A percentile compares a stretch with the other conserved stretches of the same genome.
Evolutionary conservation across 164 flowering plant species (phyloP).

Genomic region (Vitis labrusca): DNA sequence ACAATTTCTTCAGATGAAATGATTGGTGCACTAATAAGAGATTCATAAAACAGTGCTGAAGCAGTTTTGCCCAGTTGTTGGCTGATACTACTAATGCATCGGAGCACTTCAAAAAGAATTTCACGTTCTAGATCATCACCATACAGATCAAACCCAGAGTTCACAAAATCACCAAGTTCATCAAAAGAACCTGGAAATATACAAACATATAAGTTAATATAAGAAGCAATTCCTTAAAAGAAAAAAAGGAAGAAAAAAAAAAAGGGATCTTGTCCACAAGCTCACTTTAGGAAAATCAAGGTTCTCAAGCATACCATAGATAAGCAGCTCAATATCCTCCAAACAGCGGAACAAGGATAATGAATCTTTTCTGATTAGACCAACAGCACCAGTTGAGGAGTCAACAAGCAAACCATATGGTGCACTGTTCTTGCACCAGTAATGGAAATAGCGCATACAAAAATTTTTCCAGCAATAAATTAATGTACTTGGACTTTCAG

Average conservation of each 20-base stretch:
- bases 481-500: conserved; percentile 50
- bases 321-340: conserved; percentile 71
- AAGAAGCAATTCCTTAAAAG: background rate
- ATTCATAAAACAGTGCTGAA: conserved; percentile 67
- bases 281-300: conserved; percentile 2
- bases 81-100: conserved; percentile 54
- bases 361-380: conserved; percentile 66
- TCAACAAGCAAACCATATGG: conserved; percentile 66
- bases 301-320: conserved; percentile 53
- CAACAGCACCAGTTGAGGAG: conserved; percentile 57
- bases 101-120: conserved; percentile 60
- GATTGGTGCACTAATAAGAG: conserved; percentile 40
- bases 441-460: conserved; percentile 55
- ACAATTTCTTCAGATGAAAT: conserved; percentile 65
- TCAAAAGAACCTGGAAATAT: conserved; percentile 50
- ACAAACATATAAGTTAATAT: background rate
- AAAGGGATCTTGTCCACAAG: background rate
- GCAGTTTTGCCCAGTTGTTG: conserved; percentile 78
- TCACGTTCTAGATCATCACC: conserved; percentile 48
- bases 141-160: conserved; percentile 38
- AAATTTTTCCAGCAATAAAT: conserved; percentile 69
- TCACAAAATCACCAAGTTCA: conserved; percentile 40
- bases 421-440: conserved; percentile 74
- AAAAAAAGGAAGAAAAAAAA: background rate
- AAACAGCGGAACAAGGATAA: conserved; percentile 69